phyloP scores from a whole-genome alignment of 768 basidiomycete genomes.

The Tylopilus balloui region DNA sequence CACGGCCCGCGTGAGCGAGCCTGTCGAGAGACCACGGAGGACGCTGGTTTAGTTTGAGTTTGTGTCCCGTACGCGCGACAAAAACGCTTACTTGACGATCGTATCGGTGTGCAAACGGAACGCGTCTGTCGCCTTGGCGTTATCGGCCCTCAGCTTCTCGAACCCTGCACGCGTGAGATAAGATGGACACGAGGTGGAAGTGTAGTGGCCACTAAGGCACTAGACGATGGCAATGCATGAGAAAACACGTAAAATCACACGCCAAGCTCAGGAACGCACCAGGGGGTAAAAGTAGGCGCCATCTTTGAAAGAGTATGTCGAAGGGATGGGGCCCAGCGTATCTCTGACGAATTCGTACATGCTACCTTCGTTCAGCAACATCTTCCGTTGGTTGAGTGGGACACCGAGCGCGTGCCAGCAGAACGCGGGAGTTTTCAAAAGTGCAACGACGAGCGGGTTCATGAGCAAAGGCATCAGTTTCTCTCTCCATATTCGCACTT shows the following conservation, averaged over 20 bases:
- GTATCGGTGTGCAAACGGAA: conserved; percentile 73
- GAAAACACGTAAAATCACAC: background rate
- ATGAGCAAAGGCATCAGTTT: conserved; percentile 60
- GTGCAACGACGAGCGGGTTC: conserved; percentile 50
- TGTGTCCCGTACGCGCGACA: background rate
- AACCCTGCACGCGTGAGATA: conserved; percentile 64
- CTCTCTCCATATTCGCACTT: conserved; percentile 57
- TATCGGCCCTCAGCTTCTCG: conserved; percentile 46
- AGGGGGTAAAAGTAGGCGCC: conserved; percentile 64
- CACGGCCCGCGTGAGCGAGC: conserved; percentile 56
- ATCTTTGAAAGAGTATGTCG: conserved; percentile 50
- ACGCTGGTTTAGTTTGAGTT: conserved; percentile 31
- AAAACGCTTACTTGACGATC: conserved; percentile 51
- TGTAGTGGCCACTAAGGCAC: conserved; percentile 51
- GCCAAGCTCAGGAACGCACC: conserved; percentile 27
- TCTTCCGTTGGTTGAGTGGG: conserved; percentile 61
- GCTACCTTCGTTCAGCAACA: conserved; percentile 51
- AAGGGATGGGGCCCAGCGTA: conserved; percentile 47
- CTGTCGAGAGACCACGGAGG: conserved; percentile 38
- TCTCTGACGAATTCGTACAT: conserved; percentile 48
- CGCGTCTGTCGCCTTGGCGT: conserved; percentile 41
- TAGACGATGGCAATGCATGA: conserved; percentile 13
- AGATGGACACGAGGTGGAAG: conserved; percentile 52
- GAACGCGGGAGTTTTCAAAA: conserved; percentile 42
- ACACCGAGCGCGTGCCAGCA: conserved; percentile 82